phyloP scores from a whole-genome alignment of 2,329 filamentous ascomycete species.

The Camptophora hylomeconis region DNA sequence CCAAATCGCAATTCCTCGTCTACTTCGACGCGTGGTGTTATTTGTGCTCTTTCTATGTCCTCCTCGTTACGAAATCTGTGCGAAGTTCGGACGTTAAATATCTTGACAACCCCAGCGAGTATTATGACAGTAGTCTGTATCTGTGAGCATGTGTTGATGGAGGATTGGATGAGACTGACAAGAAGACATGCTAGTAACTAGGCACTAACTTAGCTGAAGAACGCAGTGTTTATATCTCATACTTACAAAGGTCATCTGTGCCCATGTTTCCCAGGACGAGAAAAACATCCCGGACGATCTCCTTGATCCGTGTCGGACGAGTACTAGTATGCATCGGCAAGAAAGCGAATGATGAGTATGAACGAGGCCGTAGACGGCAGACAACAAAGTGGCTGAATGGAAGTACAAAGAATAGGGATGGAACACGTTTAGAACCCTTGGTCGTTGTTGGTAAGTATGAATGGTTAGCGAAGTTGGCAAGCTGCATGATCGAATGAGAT shows the following conservation, averaged over 20 bases:
- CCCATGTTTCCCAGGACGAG: slow-evolving; percentile 15
- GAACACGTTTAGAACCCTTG: too few species aligned
- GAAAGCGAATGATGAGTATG: neutral
- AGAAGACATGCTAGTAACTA: slow-evolving; percentile 12
- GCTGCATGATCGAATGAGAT: too few species aligned
- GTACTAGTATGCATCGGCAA: neutral
- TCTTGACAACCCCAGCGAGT: slow-evolving; percentile 53
- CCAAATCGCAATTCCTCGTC: slow-evolving; percentile 67
- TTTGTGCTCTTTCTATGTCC: slow-evolving; percentile 36
- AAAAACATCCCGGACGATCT: slow-evolving; percentile 8
- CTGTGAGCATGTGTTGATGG: slow-evolving; percentile 18
- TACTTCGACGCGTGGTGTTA: slow-evolving; percentile 38
- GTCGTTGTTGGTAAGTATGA: neutral
- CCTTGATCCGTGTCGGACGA: too few species aligned
- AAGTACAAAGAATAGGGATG: too few species aligned
- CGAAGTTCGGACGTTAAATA: slow-evolving; percentile 37
- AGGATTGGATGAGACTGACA: slow-evolving; percentile 4
- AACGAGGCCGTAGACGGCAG: neutral
- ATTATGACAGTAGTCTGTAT: slow-evolving; percentile 49
- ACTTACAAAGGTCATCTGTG: slow-evolving; percentile 15
- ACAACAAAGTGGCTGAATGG: too few species aligned
- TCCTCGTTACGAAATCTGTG: too few species aligned
- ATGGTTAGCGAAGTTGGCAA: slow-evolving; percentile 1
- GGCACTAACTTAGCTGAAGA: slow-evolving; percentile 2
- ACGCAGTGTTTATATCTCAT: neutral